Conservation (phyloP, 2,329 filamentous ascomycete species). For the Trichoderma sp. region DNA sequence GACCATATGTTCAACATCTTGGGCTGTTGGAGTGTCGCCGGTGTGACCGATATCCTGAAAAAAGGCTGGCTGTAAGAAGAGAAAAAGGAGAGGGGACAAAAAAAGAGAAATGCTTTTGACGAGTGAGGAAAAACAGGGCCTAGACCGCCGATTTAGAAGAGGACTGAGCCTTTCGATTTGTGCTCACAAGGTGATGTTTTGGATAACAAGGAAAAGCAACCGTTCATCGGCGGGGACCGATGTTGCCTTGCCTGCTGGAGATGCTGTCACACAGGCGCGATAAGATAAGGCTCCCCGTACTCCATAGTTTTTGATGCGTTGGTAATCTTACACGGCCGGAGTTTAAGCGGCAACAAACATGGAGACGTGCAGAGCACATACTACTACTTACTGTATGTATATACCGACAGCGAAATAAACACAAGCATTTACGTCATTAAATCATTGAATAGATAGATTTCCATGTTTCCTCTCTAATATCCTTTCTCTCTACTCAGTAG, state of each 20-base stretch:
- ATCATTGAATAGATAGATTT: conserved; percentile 11
- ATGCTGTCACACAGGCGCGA: conserved; percentile 25
- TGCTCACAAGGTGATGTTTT: not conserved
- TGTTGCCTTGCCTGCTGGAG: conserved; percentile 18
- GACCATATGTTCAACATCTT: conserved; percentile 99
- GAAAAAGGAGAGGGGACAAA: not conserved
- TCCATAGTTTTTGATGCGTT: not conserved
- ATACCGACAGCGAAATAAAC: not conserved
- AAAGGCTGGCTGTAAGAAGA: not conserved
- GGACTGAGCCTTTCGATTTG: not conserved
- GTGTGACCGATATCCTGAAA: conserved; percentile 7
- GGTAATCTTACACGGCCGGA: not conserved
- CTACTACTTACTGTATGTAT: no score
- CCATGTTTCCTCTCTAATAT: conserved; percentile 15
- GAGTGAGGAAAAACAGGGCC: not conserved
- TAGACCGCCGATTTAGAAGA: not conserved
- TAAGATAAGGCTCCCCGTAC: conserved; percentile 21
- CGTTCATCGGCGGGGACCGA: conserved; percentile 18
- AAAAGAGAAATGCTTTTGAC: not conserved
- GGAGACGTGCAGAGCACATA: not conserved
- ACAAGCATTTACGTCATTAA: not conserved
- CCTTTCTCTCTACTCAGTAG: conserved; percentile 6
- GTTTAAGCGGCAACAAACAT: conserved; percentile 4
- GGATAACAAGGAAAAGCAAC: not conserved
- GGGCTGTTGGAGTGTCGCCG: conserved; percentile 30